Percentiles rank a stretch among this genome's conserved stretches.
phyloP scores from a whole-genome alignment of 495 filamentous ascomycete species.

The Annulohypoxylon maeteangense region DNA sequence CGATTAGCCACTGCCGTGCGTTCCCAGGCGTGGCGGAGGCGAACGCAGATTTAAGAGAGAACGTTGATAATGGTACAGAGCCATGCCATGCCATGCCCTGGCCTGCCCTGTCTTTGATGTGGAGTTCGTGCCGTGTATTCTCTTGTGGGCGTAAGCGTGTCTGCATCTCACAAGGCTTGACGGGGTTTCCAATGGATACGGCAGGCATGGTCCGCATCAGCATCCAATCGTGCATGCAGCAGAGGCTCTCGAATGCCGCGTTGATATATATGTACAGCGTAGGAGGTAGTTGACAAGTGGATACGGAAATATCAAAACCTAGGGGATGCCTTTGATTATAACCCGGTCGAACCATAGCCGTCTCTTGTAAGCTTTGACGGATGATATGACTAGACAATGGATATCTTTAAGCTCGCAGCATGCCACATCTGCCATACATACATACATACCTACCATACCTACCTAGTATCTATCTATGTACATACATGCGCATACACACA shows the following conservation, averaged over 20 bases:
- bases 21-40: slow-evolving; percentile 17
- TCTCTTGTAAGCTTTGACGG: slow-evolving; percentile 24
- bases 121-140: slow-evolving; percentile 24
- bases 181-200: slow-evolving; percentile 25
- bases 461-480: slow-evolving; percentile 3
- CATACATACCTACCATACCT: slow-evolving; percentile 30
- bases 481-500: slow-evolving; percentile 44
- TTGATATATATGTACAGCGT: slow-evolving; percentile 4
- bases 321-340: slow-evolving; percentile 12
- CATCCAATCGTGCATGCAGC: slow-evolving; percentile 43
- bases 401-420: slow-evolving; percentile 42
- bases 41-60: slow-evolving; percentile 12
- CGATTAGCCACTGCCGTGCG: slow-evolving; percentile 37
- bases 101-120: no score
- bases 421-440: slow-evolving; percentile 45
- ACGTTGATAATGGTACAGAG: slow-evolving; percentile 28
- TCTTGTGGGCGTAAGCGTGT: slow-evolving; percentile 22
- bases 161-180: slow-evolving; percentile 35
- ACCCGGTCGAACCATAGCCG: slow-evolving; percentile 1
- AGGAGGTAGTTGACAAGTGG: slow-evolving; percentile 8
- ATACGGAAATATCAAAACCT: slow-evolving; percentile 14
- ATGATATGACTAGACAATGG: slow-evolving; percentile 29
- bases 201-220: slow-evolving; percentile 25
- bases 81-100: slow-evolving; percentile 10
- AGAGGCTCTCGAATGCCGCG: slow-evolving; percentile 29